Base-by-base conservation (phyloP, 225 moss, liverwort and hornwort genomes). In the Physcomitrium patens region DNA sequence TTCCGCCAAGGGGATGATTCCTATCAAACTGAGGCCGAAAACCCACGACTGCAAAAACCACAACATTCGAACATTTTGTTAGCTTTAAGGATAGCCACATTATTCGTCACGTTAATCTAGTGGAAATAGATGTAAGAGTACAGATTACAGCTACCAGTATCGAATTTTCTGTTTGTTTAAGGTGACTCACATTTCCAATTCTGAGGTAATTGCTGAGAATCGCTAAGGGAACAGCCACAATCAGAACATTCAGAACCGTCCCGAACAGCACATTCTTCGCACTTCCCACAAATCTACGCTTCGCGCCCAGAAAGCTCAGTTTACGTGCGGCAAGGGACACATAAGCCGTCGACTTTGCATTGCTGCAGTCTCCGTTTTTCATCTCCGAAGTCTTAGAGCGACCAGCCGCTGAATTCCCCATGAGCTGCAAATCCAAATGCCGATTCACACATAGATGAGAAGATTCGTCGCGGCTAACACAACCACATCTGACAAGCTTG, bases 1-100 rank as follows among this genome's bases (percentile, higher is more conserved):
- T 72, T 96, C 96, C 16, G 91, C 96, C 2, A 94, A 73, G 20
- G 96, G 92, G 45, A 92, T 80, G 22, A 92, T 85, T 42, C 86
- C 92, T 59, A 96, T 31, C 65, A 96, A 90, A 68, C 94, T 89
- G 45, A 86, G 60, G 20, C 78, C 55, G 67, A 96, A 91, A 55
- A 89, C 70, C 81, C 82, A 88, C 1, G 88, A 89, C 90, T 88
- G 84, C 79, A 37, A 37, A 37, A 78, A 45, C 26, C 71, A 75
- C 64, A 45, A 52, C 26, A 60, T 47, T 8, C 26, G 41, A 23
- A 31, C n/a, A 3, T 22, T 0, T 12, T 54, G 51, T 69, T 41
- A 80, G 63, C 7, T 9, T 53, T 45, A 69, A 45, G 57, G 1
- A 28, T 54, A 23, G 54, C 31, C 45, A 45, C 60, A 66, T 22